These are phyloP conservation scores for Argentina anserina DNA, from an alignment of 306 rosid species.

Conservation along the genomic window DNA sequence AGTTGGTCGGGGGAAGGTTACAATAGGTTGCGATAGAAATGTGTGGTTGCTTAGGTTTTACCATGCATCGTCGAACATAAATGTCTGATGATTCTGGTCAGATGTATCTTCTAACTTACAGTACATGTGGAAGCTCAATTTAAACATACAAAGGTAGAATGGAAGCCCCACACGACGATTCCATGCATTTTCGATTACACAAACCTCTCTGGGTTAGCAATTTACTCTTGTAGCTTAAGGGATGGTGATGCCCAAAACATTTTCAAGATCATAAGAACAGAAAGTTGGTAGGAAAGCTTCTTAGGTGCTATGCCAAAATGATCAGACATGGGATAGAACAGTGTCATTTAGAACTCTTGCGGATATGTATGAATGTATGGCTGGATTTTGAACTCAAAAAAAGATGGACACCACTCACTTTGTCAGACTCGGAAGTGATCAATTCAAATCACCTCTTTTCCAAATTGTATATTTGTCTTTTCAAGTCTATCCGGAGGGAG, in stretches of 20 bases:
- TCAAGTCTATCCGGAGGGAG: neutral
- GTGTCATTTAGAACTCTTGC: too few relatives aligned
- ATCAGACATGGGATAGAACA: neutral
- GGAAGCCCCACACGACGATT: neutral
- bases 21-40: neutral
- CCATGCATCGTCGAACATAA: too few relatives aligned
- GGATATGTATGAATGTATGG: neutral
- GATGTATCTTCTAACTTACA: too few relatives aligned
- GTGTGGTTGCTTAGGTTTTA: neutral
- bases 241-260: neutral
- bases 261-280: neutral
- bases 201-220: neutral
- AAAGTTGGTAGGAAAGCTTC: neutral
- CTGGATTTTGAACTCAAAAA: neutral
- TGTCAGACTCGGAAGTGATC: neutral
- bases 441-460: neutral
- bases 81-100: too few relatives aligned
- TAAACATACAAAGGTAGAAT: neutral
- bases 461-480: neutral
- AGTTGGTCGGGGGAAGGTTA: neutral
- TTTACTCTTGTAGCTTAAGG: neutral
- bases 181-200: neutral
- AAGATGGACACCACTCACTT: neutral
- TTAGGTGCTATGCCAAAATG: neutral
- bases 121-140: neutral